Conservation (phyloP, 106 monocot genomes). For the Apostasia shenzhenica region DNA sequence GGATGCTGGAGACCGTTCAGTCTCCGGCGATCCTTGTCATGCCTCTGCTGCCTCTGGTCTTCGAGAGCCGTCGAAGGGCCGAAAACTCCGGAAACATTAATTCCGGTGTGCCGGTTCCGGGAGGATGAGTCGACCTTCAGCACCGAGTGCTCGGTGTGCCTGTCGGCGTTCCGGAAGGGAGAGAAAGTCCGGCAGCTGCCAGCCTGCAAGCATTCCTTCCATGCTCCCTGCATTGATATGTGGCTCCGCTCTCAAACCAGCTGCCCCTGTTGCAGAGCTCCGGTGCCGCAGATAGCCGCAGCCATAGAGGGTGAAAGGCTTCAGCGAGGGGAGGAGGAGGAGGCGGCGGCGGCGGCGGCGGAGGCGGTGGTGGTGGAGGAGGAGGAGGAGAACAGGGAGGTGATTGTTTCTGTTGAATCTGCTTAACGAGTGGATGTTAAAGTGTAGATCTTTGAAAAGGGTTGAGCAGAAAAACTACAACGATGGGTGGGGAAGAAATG, state of each 20-base stretch:
- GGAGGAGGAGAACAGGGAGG: neutral
- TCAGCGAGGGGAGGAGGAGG: neutral
- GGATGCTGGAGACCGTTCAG: neutral
- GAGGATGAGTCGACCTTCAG: conserved; percentile 2
- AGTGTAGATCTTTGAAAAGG: no score
- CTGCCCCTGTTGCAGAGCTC: conserved; percentile 10
- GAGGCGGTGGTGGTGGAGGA: neutral
- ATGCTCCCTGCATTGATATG: conserved; percentile 12
- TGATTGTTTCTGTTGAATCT: neutral
- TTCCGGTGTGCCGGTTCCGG: conserved; percentile 1
- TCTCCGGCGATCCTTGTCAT: no score
- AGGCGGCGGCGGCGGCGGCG: neutral
- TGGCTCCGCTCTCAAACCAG: conserved; percentile 13
- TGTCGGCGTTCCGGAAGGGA: conserved; percentile 10
- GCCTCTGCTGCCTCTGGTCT: neutral
- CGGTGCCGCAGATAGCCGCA: neutral
- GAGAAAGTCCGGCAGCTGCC: conserved; percentile 21
- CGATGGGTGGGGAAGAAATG: no score
- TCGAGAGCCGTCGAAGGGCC: neutral
- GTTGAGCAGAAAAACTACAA: no score
- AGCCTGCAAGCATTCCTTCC: conserved; percentile 17
- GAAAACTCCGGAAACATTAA: neutral
- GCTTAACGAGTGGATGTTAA: neutral
- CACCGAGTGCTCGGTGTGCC: conserved; percentile 18
- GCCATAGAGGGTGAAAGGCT: neutral